Conservation (phyloP, 345 rosid genomes). For the Acer yangbiense region DNA sequence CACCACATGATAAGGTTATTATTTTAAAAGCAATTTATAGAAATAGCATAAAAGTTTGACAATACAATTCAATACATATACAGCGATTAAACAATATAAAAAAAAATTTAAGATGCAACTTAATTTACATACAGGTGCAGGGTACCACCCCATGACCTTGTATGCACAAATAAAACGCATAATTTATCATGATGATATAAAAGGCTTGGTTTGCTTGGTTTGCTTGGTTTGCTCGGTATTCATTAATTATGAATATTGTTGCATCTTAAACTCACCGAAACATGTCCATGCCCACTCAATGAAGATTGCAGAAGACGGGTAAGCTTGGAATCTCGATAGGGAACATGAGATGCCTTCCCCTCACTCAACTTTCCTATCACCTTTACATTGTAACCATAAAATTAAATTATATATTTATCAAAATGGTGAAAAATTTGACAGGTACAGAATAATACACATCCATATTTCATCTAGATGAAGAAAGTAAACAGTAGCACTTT, state of each 20-base stretch:
- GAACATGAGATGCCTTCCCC: conserved; percentile 99
- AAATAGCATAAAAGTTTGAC: neutral
- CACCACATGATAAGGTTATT: neutral
- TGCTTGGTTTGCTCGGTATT: neutral
- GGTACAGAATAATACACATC: neutral
- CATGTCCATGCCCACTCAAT: conserved; percentile 96
- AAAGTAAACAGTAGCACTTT: neutral
- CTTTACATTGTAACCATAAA: conserved; percentile 47
- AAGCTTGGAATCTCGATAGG: conserved; percentile 97
- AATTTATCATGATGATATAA: neutral
- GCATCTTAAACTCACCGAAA: conserved; percentile 70
- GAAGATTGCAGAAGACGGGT: conserved; percentile 99
- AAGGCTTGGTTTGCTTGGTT: neutral
- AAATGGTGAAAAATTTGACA: conserved; percentile 10
- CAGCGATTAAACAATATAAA: neutral
- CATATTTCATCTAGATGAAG: neutral
- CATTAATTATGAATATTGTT: neutral
- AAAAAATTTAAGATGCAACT: neutral
- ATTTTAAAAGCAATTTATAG: neutral
- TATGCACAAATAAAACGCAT: neutral
- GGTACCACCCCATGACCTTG: neutral
- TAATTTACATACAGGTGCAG: neutral
- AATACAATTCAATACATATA: conserved; percentile 5
- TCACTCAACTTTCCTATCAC: conserved; percentile 98
- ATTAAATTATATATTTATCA: conserved; percentile 19